Evolutionary conservation across 495 filamentous ascomycete genomes (phyloP).

Genomic region (Neurospora pannonica): DNA sequence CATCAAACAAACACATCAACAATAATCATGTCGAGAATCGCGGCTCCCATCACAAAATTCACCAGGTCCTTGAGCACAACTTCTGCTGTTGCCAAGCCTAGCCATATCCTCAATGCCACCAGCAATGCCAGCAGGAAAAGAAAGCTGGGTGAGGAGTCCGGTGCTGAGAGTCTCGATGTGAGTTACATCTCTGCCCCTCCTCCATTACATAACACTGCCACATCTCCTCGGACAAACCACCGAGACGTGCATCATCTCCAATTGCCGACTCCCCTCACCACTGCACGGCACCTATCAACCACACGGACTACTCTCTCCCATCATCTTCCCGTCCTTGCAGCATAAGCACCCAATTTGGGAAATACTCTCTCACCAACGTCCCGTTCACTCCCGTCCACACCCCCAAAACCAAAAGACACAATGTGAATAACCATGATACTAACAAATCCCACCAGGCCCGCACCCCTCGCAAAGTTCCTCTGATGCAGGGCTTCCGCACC

Average conservation of each 20-base stretch:
- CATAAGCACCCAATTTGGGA: not conserved
- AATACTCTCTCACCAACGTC: slow-evolving; percentile 15
- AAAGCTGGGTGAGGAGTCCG: slow-evolving; percentile 2
- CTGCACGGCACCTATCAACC: slow-evolving; percentile 1
- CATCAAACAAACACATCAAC: not conserved
- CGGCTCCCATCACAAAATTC: slow-evolving; percentile 34
- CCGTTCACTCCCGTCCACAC: slow-evolving; percentile 19
- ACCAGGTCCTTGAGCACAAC: slow-evolving; percentile 36
- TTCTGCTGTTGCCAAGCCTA: slow-evolving; percentile 23
- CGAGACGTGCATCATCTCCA: not conserved
- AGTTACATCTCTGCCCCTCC: not conserved
- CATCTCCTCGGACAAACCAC: slow-evolving; percentile 1
- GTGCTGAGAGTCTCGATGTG: slow-evolving; percentile 14
- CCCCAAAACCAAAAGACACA: not conserved
- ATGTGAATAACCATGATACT: slow-evolving; percentile 18
- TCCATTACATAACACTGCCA: not conserved
- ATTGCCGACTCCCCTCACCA: not conserved
- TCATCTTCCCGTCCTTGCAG: not conserved
- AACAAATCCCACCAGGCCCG: slow-evolving; percentile 16
- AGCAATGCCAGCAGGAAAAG: slow-evolving; percentile 19
- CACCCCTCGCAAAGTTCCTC: slow-evolving; percentile 22
- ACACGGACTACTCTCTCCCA: slow-evolving; percentile 1
- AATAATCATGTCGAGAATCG: slow-evolving; percentile 30
- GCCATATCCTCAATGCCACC: slow-evolving; percentile 21
- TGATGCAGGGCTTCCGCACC: slow-evolving; percentile 43